Evolutionary conservation across 495 filamentous ascomycete species (phyloP), one percentile per base, ranked within the genome.

Genomic region (Zalerion maritima): DNA sequence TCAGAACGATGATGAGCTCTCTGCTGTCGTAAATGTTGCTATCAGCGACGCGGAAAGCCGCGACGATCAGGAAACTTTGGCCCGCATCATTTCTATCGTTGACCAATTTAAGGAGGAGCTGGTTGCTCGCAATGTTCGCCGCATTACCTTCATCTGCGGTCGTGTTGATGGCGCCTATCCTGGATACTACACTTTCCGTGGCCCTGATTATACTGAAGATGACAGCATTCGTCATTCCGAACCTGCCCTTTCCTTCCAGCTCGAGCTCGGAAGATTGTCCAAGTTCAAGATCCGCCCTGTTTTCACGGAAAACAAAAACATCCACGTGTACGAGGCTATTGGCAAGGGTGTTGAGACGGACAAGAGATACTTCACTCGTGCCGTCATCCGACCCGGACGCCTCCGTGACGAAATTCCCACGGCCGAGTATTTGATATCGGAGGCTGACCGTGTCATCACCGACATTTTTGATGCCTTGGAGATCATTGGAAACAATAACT

Each of bases 401-500:
- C 75, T 97, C 20, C 78, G 89, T 37, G 89, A 96, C 42, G 86
- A 97, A 47, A 94, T 97, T 34, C 86, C 89, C 21, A 94, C 85
- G 8, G 84, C 83, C 4, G 89, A 97, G 57, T 97, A 97, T 55
- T 69, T 97, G 35, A 94, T 93, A 44, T 94, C 87, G 5, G 89
- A 97, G 59, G 80, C 91, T 33, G 87, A 97, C 48, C 74, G 89
- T 18, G 64, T 97, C 32, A 85, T 96, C 69, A 94, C 82, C 56
- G 89, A 97, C 47, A 96, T 97, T 50, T 67, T 97, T 26, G 89
- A 96, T 54, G 91, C 89, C 11, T 59, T 97, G 32, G 89, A 97
- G 69, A 91, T 97, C 43, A 86, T 94, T 45, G 91, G 91, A 34
- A 93, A 91, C 69, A 96, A 92, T 69, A 87, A 93, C 66, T 94